Conservation (phyloP, 2,329 filamentous ascomycete species). For the Sporothrix sp. region DNA sequence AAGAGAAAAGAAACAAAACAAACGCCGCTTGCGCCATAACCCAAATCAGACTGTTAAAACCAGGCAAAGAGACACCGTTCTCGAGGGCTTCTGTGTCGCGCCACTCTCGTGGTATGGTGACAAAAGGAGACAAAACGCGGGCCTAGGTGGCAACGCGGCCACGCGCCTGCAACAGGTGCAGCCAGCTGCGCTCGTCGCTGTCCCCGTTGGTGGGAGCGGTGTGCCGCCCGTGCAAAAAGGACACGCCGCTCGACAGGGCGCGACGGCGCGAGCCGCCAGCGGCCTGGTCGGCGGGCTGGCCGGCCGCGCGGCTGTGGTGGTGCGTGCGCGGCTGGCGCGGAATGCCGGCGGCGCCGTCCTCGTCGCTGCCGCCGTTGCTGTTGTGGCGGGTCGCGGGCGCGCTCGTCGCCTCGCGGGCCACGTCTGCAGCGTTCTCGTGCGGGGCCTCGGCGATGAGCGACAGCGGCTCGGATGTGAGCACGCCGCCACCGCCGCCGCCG, state of each 20-base stretch:
- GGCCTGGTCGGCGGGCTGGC: not conserved
- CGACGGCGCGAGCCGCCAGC: slow-evolving; percentile 11
- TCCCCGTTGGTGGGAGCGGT: slow-evolving; percentile 21
- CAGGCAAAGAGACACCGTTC: no score
- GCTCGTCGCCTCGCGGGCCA: not conserved
- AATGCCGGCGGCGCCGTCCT: not conserved
- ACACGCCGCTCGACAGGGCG: slow-evolving; percentile 20
- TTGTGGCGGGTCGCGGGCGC: not conserved
- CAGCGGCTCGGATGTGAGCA: slow-evolving; percentile 17
- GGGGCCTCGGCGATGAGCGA: slow-evolving; percentile 24
- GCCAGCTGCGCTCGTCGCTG: slow-evolving; percentile 25
- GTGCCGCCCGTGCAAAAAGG: slow-evolving; percentile 18
- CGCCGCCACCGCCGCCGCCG: not conserved
- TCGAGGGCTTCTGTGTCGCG: not conserved
- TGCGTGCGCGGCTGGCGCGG: slow-evolving; percentile 4
- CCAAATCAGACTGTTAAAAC: no score
- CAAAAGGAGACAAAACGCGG: not conserved
- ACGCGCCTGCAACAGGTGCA: slow-evolving; percentile 29
- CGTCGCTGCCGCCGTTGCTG: not conserved
- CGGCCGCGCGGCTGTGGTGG: not conserved
- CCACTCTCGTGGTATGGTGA: not conserved
- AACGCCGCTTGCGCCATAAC: no score
- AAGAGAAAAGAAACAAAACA: not conserved
- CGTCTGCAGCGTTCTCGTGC: slow-evolving; percentile 8
- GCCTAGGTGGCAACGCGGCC: slow-evolving; percentile 23